phyloP scores from a whole-genome alignment of 129 eudicot genomes.

The Oenanthe sinensis region DNA sequence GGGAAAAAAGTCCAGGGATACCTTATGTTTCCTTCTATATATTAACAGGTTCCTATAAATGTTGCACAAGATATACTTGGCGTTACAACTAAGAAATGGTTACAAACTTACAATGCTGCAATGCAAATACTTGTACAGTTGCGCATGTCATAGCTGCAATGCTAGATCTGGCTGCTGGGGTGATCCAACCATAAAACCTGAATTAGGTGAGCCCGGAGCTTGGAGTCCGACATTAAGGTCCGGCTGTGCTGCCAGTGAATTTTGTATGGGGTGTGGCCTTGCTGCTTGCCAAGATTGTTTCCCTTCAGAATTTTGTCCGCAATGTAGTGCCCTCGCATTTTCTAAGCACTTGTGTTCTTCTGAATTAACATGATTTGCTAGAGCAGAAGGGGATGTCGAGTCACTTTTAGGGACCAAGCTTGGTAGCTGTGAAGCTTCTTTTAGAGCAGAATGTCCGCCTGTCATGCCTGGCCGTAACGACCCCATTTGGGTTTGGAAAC shows the following conservation, averaged over 20 bases:
- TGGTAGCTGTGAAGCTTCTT: conserved; percentile 19
- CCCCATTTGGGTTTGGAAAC: conserved; percentile 34
- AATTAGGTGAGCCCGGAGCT: conserved; percentile 46
- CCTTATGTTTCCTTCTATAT: background rate
- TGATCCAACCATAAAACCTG: conserved; percentile 49
- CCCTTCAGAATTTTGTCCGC: conserved; percentile 20
- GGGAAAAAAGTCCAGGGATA: background rate
- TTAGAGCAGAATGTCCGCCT: conserved; percentile 19
- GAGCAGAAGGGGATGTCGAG: conserved; percentile 3
- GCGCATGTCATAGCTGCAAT: conserved; percentile 38
- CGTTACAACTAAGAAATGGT: background rate
- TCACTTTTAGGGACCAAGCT: conserved; percentile 10
- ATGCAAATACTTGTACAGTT: background rate
- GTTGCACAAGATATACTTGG: background rate
- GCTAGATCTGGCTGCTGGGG: conserved; percentile 89
- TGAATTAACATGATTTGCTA: background rate
- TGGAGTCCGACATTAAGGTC: conserved; percentile 63
- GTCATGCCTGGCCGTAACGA: conserved; percentile 18
- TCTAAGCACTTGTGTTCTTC: conserved; percentile 15
- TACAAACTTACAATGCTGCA: background rate
- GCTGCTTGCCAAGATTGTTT: conserved; percentile 30
- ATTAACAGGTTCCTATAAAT: background rate
- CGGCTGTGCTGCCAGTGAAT: conserved; percentile 34
- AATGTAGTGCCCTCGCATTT: conserved; percentile 9
- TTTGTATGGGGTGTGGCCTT: conserved; percentile 32